Base-by-base conservation (phyloP, 768 basidiomycete genomes). In the Stropharia rugosoannulata region DNA sequence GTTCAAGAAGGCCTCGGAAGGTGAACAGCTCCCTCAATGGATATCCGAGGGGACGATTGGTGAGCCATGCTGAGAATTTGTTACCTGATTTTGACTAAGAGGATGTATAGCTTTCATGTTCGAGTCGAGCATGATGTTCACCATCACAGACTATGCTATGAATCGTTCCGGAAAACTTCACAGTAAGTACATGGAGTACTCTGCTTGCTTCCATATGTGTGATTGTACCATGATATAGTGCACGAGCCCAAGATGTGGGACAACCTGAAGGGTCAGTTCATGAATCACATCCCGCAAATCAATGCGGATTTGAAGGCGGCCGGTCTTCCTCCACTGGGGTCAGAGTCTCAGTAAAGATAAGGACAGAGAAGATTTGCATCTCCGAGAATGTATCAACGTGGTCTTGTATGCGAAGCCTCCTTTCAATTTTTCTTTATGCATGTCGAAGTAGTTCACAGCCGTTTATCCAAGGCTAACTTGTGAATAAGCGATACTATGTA, bases 181-280 rank as follows among this genome's bases (percentile, higher is more conserved):
- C 58, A 77, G 84, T 83, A 56, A 43, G 76, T 66, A 15, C 18
- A 13, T 19, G 36, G 8, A 51, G 12, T 5, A 0, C 3, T 56
- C 16, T 25, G 18, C 12, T 43, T 29, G 10, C 25, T n/a, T 9
- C 43, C 54, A 12, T 6, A 15, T 37, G 11, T 57, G 29, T 9
- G 22, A 5, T 22, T n/a, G 29, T 11, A 25, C 10, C 22, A 42
- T 29, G 39, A 39, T 43, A 9, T 12, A 84, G 83, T 80, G 63
- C 84, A 84, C 65, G 84, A 85, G 60, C 84, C 83, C 15, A 78
- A 75, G 68, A 86, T 86, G 83, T 88, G 84, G 84, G 80, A 87
- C 54, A 67, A 80, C 54, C 71, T 87, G 58, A 80, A 76, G 61
- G 79, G 72, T 4, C 74, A 83, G 48, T 86, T 88, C 66, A 62